Percentiles rank a stretch among this genome's conserved stretches.
phyloP scores from a whole-genome alignment of 106 monocot genomes.

The Dioscorea zingiberensis region DNA sequence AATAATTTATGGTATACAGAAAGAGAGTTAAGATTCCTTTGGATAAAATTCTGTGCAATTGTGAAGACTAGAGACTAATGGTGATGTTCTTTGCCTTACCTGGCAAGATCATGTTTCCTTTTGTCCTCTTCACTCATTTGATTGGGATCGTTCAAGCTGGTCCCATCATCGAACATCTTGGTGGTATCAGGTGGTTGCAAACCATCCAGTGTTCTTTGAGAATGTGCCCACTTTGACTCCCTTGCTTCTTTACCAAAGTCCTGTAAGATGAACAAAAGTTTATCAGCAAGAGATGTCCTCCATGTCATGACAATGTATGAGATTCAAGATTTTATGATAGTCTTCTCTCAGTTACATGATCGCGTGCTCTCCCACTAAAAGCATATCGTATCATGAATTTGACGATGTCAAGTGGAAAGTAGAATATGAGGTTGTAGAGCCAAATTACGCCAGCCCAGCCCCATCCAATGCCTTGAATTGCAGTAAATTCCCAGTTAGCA shows the following conservation, averaged over 20 bases:
- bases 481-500: constrained; percentile 80
- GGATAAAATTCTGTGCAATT: no score
- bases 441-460: constrained; percentile 90
- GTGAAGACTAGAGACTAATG: no score
- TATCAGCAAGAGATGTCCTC: no score
- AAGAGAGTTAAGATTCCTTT: no score
- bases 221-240: constrained; percentile 94
- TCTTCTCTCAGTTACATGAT: constrained; percentile 87
- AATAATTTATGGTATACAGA: no score
- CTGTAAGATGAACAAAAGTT: constrained; percentile 16
- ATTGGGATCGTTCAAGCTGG: constrained; percentile 68
- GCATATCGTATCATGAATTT: constrained; percentile 84
- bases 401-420: constrained; percentile 81
- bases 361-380: constrained; percentile 82
- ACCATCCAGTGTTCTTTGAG: constrained; percentile 92
- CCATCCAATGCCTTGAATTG: constrained; percentile 91
- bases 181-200: constrained; percentile 72
- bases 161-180: constrained; percentile 70
- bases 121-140: constrained; percentile 96
- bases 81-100: constrained; percentile 25
- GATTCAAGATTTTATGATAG: constrained; percentile 14
- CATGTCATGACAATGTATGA: no score
- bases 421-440: constrained; percentile 79
- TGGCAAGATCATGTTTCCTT: constrained; percentile 87
- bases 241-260: constrained; percentile 94